These are phyloP conservation scores for Phytophthora pistaciae DNA, from an alignment of 352 stramenopile species.

Conservation along the genomic window DNA sequence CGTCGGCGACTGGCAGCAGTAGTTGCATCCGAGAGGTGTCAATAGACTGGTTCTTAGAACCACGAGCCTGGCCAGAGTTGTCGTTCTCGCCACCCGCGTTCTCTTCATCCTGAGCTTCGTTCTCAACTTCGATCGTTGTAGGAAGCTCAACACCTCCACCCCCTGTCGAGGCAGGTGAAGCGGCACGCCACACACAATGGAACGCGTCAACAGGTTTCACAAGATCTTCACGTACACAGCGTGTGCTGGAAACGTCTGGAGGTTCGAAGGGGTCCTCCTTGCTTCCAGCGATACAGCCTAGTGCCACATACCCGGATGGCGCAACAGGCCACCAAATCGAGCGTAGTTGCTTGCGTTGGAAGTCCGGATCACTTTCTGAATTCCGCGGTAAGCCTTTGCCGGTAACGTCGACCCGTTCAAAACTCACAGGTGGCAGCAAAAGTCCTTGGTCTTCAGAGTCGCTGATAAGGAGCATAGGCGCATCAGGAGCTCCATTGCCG, in stretches of 20 bases:
- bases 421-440: constrained; percentile 70
- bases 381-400: constrained; percentile 85
- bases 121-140: constrained; percentile 41
- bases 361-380: constrained; percentile 73
- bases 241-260: constrained; percentile 53
- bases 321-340: constrained; percentile 88
- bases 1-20: constrained; percentile 42
- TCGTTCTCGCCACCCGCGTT: constrained; percentile 20
- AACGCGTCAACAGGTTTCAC: constrained; percentile 71
- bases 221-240: constrained; percentile 84
- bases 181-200: constrained; percentile 67
- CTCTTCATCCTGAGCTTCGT: constrained; percentile 36
- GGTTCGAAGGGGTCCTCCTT: constrained; percentile 86
- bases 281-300: constrained; percentile 82
- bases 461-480: constrained; percentile 65
- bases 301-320: constrained; percentile 74
- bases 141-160: constrained; percentile 43
- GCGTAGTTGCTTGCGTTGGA: constrained; percentile 86
- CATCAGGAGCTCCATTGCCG: constrained; percentile 63
- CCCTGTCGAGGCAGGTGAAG: constrained; percentile 37
- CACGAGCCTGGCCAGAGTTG: constrained; percentile 4
- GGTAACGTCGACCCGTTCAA: constrained; percentile 85
- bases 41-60: constrained; percentile 51
- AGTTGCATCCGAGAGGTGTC: constrained; percentile 30
- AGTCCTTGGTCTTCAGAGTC: constrained; percentile 59